Percentiles rank a stretch among this genome's conserved stretches.
Conservation (phyloP, 176 grass and related monocot species). For the Lolium rigidum region DNA sequence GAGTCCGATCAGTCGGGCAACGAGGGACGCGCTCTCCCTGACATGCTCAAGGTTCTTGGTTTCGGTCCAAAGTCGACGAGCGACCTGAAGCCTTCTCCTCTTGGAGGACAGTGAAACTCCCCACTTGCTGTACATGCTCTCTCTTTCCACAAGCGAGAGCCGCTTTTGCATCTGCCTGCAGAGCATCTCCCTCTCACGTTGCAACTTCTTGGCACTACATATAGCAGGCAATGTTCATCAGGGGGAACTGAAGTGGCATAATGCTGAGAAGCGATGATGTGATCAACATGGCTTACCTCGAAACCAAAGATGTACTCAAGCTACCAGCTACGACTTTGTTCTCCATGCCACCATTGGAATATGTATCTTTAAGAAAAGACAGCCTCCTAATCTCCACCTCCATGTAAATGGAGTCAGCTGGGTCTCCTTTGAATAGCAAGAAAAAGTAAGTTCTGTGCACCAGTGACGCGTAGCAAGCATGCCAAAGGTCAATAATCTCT, state of each 20-base stretch:
- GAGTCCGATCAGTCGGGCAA: constrained; percentile 82
- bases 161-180: constrained; percentile 85
- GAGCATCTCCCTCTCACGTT: constrained; percentile 87
- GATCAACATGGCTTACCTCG: constrained; percentile 57
- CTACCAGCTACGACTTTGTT: constrained; percentile 45
- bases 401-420: constrained; percentile 94
- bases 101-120: constrained; percentile 78
- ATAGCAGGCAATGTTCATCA: not conserved
- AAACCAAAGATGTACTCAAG: constrained; percentile 48
- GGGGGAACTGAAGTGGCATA: not conserved
- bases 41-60: constrained; percentile 81
- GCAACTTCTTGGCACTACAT: constrained; percentile 74
- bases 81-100: constrained; percentile 75
- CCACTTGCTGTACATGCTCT: constrained; percentile 92
- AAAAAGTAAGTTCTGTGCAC: constrained; percentile 95
- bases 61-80: constrained; percentile 75
- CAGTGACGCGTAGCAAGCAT: constrained; percentile 81
- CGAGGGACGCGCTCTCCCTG: constrained; percentile 82
- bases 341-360: constrained; percentile 54
- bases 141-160: constrained; percentile 68
- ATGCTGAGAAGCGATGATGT: not conserved
- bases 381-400: constrained; percentile 90
- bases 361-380: constrained; percentile 75
- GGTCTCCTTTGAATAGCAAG: constrained; percentile 93
- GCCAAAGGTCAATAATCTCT: constrained; percentile 94